phyloP scores from a whole-genome alignment of 495 filamentous ascomycete species.

The Aspergillus biplanus region DNA sequence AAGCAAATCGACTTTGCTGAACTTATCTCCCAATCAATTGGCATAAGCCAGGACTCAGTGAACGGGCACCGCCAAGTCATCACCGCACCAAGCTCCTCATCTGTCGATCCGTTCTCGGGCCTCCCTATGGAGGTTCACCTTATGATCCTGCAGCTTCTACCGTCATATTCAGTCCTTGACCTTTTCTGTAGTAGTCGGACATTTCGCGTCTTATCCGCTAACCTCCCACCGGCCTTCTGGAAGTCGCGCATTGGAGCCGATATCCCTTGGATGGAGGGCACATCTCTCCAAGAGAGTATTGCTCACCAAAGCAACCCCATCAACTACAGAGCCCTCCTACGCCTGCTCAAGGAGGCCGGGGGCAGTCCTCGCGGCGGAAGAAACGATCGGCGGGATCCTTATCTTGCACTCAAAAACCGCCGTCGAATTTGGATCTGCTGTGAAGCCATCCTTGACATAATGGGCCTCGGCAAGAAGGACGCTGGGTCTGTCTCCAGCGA shows the following conservation, averaged over 20 bases:
- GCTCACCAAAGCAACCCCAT: background rate
- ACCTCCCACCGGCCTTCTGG: constrained; percentile 1
- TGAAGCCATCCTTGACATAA: constrained; percentile 6
- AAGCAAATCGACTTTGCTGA: background rate
- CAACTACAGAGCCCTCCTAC: background rate
- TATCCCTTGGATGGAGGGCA: background rate
- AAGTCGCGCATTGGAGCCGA: constrained; percentile 1
- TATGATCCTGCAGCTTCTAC: constrained; percentile 9
- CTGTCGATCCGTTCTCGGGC: constrained; percentile 1
- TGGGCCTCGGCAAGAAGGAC: background rate
- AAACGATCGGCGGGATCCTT: background rate
- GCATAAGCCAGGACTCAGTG: background rate
- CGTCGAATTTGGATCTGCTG: constrained; percentile 12
- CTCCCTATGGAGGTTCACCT: background rate
- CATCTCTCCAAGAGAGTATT: background rate
- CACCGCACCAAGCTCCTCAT: background rate
- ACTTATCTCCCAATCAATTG: background rate
- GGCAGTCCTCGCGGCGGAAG: background rate
- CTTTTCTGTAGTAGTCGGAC: constrained; percentile 6
- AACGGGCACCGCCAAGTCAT: background rate
- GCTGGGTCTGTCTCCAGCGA: background rate
- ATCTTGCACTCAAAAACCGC: constrained; percentile 6
- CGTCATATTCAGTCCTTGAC: background rate
- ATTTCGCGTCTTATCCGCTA: background rate
- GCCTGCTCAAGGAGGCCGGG: background rate